Percentiles rank a stretch among this genome's conserved stretches.
Evolutionary conservation across 2,329 filamentous ascomycete species (phyloP).

Genomic region (Aphanocladium album): DNA sequence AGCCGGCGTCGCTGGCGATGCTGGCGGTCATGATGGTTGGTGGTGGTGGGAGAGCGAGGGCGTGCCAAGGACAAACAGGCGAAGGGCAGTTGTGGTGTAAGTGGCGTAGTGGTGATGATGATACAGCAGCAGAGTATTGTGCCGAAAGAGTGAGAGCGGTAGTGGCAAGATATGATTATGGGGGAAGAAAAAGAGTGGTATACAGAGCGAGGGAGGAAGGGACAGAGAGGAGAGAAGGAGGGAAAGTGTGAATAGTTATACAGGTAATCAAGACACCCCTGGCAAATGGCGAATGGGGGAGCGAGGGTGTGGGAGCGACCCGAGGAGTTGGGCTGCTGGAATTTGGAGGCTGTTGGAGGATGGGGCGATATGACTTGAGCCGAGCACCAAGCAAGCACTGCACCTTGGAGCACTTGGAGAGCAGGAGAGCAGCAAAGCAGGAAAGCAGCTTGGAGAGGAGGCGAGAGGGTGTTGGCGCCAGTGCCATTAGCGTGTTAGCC

Average conservation of each 20-base stretch:
- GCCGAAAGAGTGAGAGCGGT: background rate
- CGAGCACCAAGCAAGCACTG: too few relatives aligned
- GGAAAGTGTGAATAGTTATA: slow-evolving; percentile 9
- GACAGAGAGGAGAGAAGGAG: background rate
- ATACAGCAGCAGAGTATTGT: background rate
- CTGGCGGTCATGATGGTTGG: background rate
- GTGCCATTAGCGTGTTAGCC: background rate
- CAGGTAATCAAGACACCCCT: background rate
- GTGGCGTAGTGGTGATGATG: slow-evolving; percentile 2
- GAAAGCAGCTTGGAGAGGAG: too few relatives aligned
- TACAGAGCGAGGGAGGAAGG: background rate
- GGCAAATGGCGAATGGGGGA: background rate
- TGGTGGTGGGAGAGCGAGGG: background rate
- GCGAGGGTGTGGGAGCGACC: background rate
- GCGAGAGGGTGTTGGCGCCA: background rate
- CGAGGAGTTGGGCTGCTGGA: slow-evolving; percentile 3
- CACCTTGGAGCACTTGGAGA: too few relatives aligned
- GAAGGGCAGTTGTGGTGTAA: slow-evolving; percentile 2
- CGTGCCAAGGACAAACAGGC: background rate
- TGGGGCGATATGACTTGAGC: too few relatives aligned
- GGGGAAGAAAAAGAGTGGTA: background rate
- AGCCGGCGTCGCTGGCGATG: slow-evolving; percentile 3
- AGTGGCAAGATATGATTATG: background rate
- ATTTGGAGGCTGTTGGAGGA: slow-evolving; percentile 2
- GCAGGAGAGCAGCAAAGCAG: too few relatives aligned